A percentile compares a stretch with the other conserved stretches of the same genome.
phyloP scores from a whole-genome alignment of 306 rosid genomes.

The Cucumis sativus region Cucumber_9930_V3 NC_026655.2:10894501-10895000 shows the following conservation, averaged over 20 bases:
- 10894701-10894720: constrained; percentile 86
- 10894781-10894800: constrained; percentile 71
- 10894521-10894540: constrained; percentile 49
- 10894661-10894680: constrained; percentile 94
- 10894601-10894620: constrained; percentile 76
- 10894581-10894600: constrained; percentile 69
- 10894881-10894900: constrained; percentile 49
- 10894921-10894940: constrained; percentile 63
- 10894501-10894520: constrained; percentile 71
- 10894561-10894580: constrained; percentile 58
- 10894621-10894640: constrained; percentile 62
- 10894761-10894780: constrained; percentile 66
- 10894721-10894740: constrained; percentile 64
- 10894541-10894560: constrained; percentile 88
- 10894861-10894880: constrained; percentile 78
- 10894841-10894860: constrained; percentile 60
- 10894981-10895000: constrained; percentile 88
- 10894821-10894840: constrained; percentile 51
- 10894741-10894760: constrained; percentile 47
- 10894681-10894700: constrained; percentile 92
- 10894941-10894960: constrained; percentile 79
- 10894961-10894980: constrained; percentile 92
- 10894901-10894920: constrained; percentile 70
- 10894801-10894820: constrained; percentile 71
- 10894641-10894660: constrained; percentile 83